phyloP scores from a whole-genome alignment of 495 filamentous ascomycete species.

The Bathelium albidoporum region DNA sequence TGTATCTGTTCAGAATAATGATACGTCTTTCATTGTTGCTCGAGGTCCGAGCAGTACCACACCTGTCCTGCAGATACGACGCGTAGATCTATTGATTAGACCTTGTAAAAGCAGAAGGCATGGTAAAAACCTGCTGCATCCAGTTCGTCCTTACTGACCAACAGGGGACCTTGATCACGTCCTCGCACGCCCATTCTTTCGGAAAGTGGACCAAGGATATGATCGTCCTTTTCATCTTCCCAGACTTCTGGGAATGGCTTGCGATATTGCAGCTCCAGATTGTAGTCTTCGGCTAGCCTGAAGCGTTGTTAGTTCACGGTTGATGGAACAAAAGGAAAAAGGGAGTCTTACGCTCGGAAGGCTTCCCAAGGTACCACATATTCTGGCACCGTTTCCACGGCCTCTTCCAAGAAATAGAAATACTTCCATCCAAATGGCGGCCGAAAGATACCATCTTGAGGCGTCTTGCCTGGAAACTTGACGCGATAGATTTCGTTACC shows the following conservation, averaged over 20 bases:
- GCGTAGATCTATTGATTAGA: slow-evolving; percentile 35
- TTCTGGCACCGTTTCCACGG: slow-evolving; percentile 91
- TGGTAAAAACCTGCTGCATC: slow-evolving; percentile 85
- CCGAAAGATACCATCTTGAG: slow-evolving; percentile 68
- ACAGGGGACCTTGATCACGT: slow-evolving; percentile 51
- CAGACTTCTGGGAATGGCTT: slow-evolving; percentile 83
- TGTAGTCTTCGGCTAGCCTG: slow-evolving; percentile 82
- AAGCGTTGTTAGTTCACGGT: not conserved
- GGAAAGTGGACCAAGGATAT: slow-evolving; percentile 65
- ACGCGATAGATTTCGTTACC: slow-evolving; percentile 88
- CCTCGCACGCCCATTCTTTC: slow-evolving; percentile 90
- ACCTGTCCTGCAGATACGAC: not conserved
- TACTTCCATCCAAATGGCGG: slow-evolving; percentile 97
- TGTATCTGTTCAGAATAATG: not conserved
- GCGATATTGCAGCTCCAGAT: slow-evolving; percentile 87
- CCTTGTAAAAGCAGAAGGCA: slow-evolving; percentile 90
- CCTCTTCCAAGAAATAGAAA: slow-evolving; percentile 88
- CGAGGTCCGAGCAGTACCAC: not conserved
- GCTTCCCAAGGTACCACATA: slow-evolving; percentile 98
- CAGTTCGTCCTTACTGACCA: slow-evolving; percentile 72
- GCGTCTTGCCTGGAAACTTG: slow-evolving; percentile 66
- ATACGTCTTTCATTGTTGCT: too few relatives aligned
- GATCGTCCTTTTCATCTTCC: slow-evolving; percentile 76
- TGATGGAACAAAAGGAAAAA: not conserved
- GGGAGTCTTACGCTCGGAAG: slow-evolving; percentile 66